phyloP scores from a whole-genome alignment of 768 basidiomycete genomes.

The Serendipita vermifera region DNA sequence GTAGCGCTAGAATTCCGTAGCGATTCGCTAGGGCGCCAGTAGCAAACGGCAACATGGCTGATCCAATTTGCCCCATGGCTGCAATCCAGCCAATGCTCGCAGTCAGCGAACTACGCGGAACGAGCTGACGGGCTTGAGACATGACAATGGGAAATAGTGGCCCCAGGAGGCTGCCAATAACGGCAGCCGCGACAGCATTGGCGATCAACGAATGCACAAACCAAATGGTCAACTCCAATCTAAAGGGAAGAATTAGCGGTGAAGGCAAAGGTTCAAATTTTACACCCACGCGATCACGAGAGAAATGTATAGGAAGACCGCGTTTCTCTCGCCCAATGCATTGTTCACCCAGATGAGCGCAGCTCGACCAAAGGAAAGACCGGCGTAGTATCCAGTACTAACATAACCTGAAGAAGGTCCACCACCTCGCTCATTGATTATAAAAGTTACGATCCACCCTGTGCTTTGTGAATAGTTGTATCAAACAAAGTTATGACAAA shows the following conservation, averaged over 20 bases:
- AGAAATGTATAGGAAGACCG: constrained; percentile 14
- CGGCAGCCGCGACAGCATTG: constrained; percentile 25
- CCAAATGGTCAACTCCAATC: constrained; percentile 26
- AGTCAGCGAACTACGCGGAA: too few species aligned
- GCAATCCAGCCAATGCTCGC: too few species aligned
- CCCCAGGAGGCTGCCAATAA: constrained; percentile 28
- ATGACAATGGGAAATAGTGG: constrained; percentile 24
- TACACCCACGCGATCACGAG: constrained; percentile 14
- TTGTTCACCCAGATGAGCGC: too few species aligned
- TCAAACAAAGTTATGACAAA: neutral
- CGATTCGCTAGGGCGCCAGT: too few species aligned
- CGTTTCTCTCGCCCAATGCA: constrained; percentile 13
- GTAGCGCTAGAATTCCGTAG: too few species aligned
- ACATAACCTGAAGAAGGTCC: constrained; percentile 42
- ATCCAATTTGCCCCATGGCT: too few species aligned
- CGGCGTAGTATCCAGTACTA: constrained; percentile 24
- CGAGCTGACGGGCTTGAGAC: neutral
- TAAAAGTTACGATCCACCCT: constrained; percentile 60
- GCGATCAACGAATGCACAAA: constrained; percentile 22
- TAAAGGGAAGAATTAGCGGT: neutral
- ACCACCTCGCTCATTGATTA: constrained; percentile 31
- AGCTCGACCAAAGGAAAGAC: too few species aligned
- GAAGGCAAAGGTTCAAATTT: neutral
- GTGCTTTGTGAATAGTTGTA: neutral
- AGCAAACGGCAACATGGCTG: too few species aligned